Base-by-base conservation (phyloP, 768 basidiomycete genomes). In the Tubosaeta sp. region DNA sequence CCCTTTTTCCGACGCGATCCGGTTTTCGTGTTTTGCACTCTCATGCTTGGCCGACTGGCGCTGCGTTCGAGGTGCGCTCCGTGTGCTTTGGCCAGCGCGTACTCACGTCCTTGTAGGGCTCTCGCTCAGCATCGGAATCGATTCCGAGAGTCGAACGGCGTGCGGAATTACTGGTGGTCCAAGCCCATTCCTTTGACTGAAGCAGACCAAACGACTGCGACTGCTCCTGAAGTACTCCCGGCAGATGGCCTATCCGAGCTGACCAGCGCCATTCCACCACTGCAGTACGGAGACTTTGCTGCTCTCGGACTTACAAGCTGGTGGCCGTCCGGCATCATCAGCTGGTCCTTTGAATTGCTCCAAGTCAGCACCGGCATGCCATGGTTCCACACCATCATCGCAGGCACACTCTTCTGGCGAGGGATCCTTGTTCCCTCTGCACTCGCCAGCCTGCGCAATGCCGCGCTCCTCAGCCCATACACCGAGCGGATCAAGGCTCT, bases 301-400 rank as follows among this genome's bases (percentile, higher is more conserved):
- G 77, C 81, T 4, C 74, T 89, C 34, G 89, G 86, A 3, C 69
- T 91, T 3, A 69, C 75, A 14, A 64, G 73, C 16, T 87, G 82
- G 80, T 87, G 78, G 42, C 89, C 88, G 3, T 78, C 81, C 0
- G 87, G 86, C 0, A 56, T 86, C 30, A 71, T 82, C 18, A 75
- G 78, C 38, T 82, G 78, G 77, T 70, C 80, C 16, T 71, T 88
- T 44, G 89, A 92, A 65, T 55, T 81, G 43, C 66, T 90, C 47
- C 81, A 91, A 55, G 83, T 90, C 45, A 68, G 74, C 43, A 81
- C 82, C 0, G 84, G 83, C 32, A 68, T 92, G 52, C 84, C 87
- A 0, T 94, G 92, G 90, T 88, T 88, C 72, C 81, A 83, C 76
- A 86, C 90, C 43, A 88, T 94, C 68, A 69, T 91, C 39, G 72